These are phyloP conservation scores for Aegilops speltoides DNA, from an alignment of 176 grass and related monocot species.

Conservation along the genomic window DNA sequence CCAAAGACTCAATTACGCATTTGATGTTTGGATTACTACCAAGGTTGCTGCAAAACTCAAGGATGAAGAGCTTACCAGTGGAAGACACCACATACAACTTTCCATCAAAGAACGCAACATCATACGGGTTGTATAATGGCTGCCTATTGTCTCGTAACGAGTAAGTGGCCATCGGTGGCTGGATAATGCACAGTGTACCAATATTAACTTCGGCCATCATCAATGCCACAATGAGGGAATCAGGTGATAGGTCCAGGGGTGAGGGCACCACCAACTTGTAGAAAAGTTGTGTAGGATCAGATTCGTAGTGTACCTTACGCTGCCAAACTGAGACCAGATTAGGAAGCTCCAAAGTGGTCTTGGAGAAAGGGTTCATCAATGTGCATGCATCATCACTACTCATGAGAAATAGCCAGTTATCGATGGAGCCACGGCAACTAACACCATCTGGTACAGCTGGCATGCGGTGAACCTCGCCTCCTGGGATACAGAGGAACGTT, in stretches of 20 bases:
- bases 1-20: background rate
- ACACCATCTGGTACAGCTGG: background rate
- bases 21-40: too few relatives aligned
- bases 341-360: background rate
- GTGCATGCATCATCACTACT: background rate
- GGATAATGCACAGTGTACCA: background rate
- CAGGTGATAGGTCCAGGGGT: background rate
- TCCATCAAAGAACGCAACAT: background rate
- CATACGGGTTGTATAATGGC: background rate
- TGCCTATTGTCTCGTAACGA: background rate
- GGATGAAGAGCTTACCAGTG: background rate
- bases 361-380: constrained; percentile 6
- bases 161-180: background rate
- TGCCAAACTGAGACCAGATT: background rate
- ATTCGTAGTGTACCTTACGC: background rate
- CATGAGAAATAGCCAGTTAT: background rate
- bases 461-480: background rate
- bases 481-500: background rate
- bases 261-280: background rate
- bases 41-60: too few relatives aligned
- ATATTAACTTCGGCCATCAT: background rate
- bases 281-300: background rate
- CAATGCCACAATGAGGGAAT: background rate
- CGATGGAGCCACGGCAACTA: background rate
- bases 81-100: background rate